phyloP scores from a whole-genome alignment of 768 basidiomycete genomes.

The Rhizopogon roseolus region DNA sequence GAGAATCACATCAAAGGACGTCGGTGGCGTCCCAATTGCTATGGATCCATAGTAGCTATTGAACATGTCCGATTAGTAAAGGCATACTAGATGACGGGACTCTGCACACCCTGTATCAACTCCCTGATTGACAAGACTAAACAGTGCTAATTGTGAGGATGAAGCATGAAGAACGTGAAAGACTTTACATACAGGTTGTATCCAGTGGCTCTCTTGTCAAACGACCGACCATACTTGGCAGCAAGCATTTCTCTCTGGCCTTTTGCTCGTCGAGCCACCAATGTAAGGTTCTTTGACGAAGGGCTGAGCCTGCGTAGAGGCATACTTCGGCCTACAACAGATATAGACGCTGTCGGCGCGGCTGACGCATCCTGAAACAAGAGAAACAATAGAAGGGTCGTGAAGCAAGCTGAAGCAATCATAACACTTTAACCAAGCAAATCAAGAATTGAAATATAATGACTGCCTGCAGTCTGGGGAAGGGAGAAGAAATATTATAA shows the following conservation, averaged over 20 bases:
- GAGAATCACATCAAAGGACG: conserved; percentile 39
- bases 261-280: conserved; percentile 28
- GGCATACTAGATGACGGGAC: background rate
- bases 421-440: background rate
- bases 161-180: background rate
- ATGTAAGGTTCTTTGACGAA: background rate
- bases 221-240: conserved; percentile 33
- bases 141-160: background rate
- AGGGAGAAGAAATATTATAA: background rate
- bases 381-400: background rate
- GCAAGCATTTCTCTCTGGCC: conserved; percentile 33
- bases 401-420: background rate
- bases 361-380: background rate
- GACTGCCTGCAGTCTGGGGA: background rate
- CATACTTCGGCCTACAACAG: background rate
- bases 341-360: background rate
- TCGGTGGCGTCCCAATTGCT: conserved; percentile 34
- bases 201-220: conserved; percentile 35
- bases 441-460: background rate
- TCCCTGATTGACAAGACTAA: conserved; percentile 56
- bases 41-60: conserved; percentile 23
- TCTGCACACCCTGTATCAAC: conserved; percentile 49
- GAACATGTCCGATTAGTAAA: background rate
- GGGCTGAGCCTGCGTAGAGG: background rate
- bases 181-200: conserved; percentile 38